Evolutionary conservation across 1,139 yeast genomes (phyloP).

Genomic region (Geotrichum fermentans): DNA sequence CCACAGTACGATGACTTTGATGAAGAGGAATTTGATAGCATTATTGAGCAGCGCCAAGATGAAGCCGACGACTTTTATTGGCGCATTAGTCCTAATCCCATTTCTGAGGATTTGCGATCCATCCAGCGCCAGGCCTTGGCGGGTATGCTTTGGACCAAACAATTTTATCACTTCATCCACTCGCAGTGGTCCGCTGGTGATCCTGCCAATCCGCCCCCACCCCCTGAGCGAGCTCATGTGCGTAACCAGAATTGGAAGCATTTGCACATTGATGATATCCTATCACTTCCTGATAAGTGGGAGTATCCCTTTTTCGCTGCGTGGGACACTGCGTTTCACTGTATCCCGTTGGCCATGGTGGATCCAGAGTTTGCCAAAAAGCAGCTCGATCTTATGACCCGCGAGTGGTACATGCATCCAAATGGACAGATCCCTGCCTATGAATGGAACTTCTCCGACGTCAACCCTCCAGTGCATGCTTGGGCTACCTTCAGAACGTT

Average conservation of each 20-base stretch:
- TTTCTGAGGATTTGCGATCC: constrained; percentile 73
- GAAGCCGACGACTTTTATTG: constrained; percentile 95
- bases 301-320: constrained; percentile 97
- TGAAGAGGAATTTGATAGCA: constrained; percentile 69
- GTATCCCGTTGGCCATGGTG: constrained; percentile 89
- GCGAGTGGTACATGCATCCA: constrained; percentile 99
- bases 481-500: constrained; percentile 93
- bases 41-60: constrained; percentile 68
- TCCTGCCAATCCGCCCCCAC: constrained; percentile 71
- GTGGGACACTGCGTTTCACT: constrained; percentile 97
- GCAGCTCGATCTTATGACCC: constrained; percentile 78
- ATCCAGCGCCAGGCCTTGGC: constrained; percentile 95
- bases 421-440: constrained; percentile 98
- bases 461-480: constrained; percentile 96
- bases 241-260: constrained; percentile 89
- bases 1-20: constrained; percentile 49
- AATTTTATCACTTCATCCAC: constrained; percentile 83
- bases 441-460: constrained; percentile 95
- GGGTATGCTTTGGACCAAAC: constrained; percentile 92
- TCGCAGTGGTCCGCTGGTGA: constrained; percentile 89
- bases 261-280: constrained; percentile 79
- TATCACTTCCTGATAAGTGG: constrained; percentile 94
- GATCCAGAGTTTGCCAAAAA: constrained; percentile 92
- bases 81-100: constrained; percentile 82
- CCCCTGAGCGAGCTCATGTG: constrained; percentile 73